A percentile compares a stretch with the other conserved stretches of the same genome.
phyloP scores from a whole-genome alignment of 2,329 filamentous ascomycete genomes.

The Phaeosphaeriaceae sp. region DNA sequence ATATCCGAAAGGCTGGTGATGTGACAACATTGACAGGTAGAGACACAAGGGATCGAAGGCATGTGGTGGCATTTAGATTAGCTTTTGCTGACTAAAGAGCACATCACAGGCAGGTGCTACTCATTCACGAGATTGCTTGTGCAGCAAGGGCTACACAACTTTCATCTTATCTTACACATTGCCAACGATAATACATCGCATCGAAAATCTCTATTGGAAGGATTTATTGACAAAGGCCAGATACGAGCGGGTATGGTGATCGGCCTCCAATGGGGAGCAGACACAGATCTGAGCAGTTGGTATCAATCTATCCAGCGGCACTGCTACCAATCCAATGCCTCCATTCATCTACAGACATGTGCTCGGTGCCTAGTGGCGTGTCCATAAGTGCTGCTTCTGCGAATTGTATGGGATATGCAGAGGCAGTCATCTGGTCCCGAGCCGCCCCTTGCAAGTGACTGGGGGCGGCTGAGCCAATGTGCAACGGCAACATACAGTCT shows the following conservation, averaged over 20 bases:
- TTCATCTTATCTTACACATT: not conserved
- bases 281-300: not conserved
- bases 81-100: not conserved
- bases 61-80: not conserved
- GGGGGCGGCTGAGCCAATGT: not conserved
- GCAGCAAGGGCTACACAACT: not conserved
- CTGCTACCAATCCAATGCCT: slow-evolving; percentile 6
- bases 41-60: not conserved
- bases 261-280: not conserved
- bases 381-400: not conserved
- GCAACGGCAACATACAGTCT: slow-evolving; percentile 9
- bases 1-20: not conserved
- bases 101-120: not conserved
- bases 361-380: slow-evolving; percentile 1
- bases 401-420: slow-evolving; percentile 3
- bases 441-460: slow-evolving; percentile 6
- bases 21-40: not conserved
- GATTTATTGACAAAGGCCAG: not conserved
- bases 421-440: not conserved
- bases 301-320: slow-evolving; percentile 2
- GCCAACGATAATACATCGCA: not conserved
- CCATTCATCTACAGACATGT: slow-evolving; percentile 7
- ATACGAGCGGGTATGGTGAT: not conserved
- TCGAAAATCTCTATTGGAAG: not conserved
- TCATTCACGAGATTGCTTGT: not conserved